Evolutionary conservation across 768 basidiomycete species (phyloP), one percentile per base, ranked within the genome.

Genomic region (Rhizopogon vulgaris): DNA sequence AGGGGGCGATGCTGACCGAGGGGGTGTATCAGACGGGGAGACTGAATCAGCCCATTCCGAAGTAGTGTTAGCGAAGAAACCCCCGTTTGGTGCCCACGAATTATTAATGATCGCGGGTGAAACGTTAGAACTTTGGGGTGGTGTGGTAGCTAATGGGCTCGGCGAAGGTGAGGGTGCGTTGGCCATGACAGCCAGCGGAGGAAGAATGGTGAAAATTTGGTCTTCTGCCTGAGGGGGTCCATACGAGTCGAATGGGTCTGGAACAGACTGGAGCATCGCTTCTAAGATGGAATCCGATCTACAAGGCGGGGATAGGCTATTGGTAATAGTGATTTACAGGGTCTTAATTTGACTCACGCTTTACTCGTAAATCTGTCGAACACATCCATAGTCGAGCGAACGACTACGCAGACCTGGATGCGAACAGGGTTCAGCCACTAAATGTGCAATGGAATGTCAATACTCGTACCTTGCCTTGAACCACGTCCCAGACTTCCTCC

Each of bases 401-500:
- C 87, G 3, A 85, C 85, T 30, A 94, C 76, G 62, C 85, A 92
- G 47, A 84, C 75, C 87, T 88, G 51, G 36, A 54, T 18, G 53
- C 49, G 39, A 40, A 22, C 30, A 53, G n/a, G 58, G 37, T 39
- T 62, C 40, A 55, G 54, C 49, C 36, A 54, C 52, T 28, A 40
- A 15, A n/a, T 47, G 27, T 14, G 18, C 6, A 30, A 30, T 34
- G 27, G n/a, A 48, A 25, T 46, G 18, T 46, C 30, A 24, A 36
- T 18, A 51, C 12, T 36, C 66, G 32, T 57, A 88, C 87, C 75
- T 94, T 95, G 56, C 77, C 81, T 64, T 94, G 84, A 6, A 95
- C 90, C 12, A 83, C 80, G 60, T 94, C 84, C 94, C 94, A 97
- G n/a, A 92, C 87, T 67, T 95, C 85, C 59, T 94, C 91, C 70